Base-by-base conservation (phyloP, 192 early-diverging fungal species). In the Rhizoclosmatium globosum region DNA sequence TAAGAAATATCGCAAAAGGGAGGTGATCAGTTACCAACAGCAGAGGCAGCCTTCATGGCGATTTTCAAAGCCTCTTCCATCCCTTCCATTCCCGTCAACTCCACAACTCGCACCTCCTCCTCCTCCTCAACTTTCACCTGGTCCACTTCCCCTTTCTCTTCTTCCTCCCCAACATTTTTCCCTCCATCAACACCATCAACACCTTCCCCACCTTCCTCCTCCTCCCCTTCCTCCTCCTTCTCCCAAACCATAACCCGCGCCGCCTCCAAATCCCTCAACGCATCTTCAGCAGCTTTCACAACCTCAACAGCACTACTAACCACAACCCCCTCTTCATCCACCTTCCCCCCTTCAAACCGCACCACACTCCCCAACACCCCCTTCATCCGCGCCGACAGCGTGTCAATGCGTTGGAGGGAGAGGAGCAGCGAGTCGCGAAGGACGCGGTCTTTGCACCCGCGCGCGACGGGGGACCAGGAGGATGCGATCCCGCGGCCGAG, bases 401-500 rank as follows among this genome's bases (percentile, higher is more conserved):
- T 70, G 15, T 82, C 81, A 17, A 80, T 21, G 38, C 42, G 21
- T 15, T 64, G 42, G 9, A 82, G 62, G 17, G 68, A 73, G 7
- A 79, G 15, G 7, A 82, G 17, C n/a, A 82, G 64, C 42, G 9
- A 1, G 1, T 23, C 4, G 13, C 46, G 17, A 4, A 82, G 50
- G 7, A 31, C n/a, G 9, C 15, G 13, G 71, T 82, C 78, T 21
- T 7, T 13, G 59, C 78, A 81, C 6, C 31, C 53, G 21, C 70
- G 42, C 7, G 81, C 81, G 47, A 82, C 31, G n/a, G 81, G 81
- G 61, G 4, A 13, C 78, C 77, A 82, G 3, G 59, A 38, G 15
- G 47, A 76, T 43, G 81, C 68, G 47, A 82, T 82, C 7, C 81
- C 81, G 15, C 31, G 13, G 19, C 76, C 81, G 11, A 82, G 71